Base-by-base conservation (phyloP, 2,329 filamentous ascomycete genomes). In the Rhinocladiella similis region DNA sequence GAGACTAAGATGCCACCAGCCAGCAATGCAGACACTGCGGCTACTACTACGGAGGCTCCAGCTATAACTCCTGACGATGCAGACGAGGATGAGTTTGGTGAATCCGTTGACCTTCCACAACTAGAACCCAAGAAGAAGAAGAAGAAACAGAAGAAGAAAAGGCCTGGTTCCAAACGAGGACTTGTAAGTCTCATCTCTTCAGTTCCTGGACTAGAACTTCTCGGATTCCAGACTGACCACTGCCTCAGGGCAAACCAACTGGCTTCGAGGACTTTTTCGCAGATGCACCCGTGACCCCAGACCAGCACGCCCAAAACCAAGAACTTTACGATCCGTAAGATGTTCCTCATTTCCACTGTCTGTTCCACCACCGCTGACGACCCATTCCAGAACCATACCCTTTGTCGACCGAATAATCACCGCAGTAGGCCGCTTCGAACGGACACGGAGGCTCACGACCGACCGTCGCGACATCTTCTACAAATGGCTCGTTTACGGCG, bases 211-310 rank as follows among this genome's bases (percentile, higher is more conserved):
- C 6, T 3, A 33, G 29, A 33, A 33, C 29, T 33, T 33, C 29
- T 10, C 29, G 19, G 12, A 14, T 16, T 22, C 39, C 16, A 14
- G 18, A 20, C n/a, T 60, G 39, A 57, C 18, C 10, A 46, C 20
- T 18, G 36, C 38, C 18, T 22, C 25, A 78, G 74, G 69, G 66
- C 47, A 73, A 75, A 56, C 76, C 77, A 4, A 88, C 83, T 5
- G 89, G 89, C 0, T 92, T 91, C 56, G 89, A 92, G 82, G 87
- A 91, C 60, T 90, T 84, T 70, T 94, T 84, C 68, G 85, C 88
- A 12, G 93, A 97, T 70, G 80, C 86, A 1, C 91, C 91, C 0
- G 74, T 95, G 59, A 92, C 88, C 0, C 85, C 87, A 0, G 79
- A 78, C 0, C 86, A 96, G 67, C 80, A 83, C 47, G 73, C 80